Percentiles rank a stretch among this genome's conserved stretches.
Evolutionary conservation across 164 flowering plant species (phyloP).

Genomic region (Vitis vinifera): DNA sequence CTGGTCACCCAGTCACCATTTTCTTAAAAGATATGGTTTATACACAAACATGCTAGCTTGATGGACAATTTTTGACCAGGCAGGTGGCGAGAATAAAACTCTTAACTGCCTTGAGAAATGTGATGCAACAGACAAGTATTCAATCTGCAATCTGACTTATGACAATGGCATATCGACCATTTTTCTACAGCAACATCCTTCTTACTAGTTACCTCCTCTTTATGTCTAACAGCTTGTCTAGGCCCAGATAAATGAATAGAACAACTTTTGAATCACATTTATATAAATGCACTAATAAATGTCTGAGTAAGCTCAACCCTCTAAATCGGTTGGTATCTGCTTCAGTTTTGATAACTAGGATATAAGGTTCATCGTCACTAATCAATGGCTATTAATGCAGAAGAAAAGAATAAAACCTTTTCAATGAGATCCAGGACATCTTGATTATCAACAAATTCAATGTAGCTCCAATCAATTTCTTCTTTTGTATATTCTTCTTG

Average conservation of each 20-base stretch:
- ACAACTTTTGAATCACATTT: neutral
- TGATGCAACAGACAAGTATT: neutral
- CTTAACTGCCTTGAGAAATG: neutral
- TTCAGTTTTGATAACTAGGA: neutral
- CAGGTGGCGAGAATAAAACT: neutral
- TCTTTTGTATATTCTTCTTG: conserved; percentile 87
- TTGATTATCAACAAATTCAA: conserved; percentile 83
- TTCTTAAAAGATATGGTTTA: no score
- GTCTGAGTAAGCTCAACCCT: neutral
- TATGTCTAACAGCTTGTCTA: neutral
- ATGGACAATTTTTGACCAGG: neutral
- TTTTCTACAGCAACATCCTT: neutral
- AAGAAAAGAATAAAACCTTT: conserved; percentile 40
- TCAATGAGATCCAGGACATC: conserved; percentile 86
- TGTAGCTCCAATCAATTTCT: conserved; percentile 81
- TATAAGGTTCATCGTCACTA: neutral
- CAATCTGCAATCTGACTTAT: neutral
- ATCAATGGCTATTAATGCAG: neutral
- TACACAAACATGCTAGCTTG: neutral
- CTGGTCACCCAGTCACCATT: no score
- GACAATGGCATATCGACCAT: neutral
- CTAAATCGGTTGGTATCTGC: neutral
- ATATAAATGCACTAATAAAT: neutral
- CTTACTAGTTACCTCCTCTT: neutral
- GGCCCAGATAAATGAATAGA: no score